Evolutionary conservation across 1,284 basidiomycete genomes (phyloP), one percentile per base, ranked within the genome.

Genomic region (Ustilago vetiveriae): DNA sequence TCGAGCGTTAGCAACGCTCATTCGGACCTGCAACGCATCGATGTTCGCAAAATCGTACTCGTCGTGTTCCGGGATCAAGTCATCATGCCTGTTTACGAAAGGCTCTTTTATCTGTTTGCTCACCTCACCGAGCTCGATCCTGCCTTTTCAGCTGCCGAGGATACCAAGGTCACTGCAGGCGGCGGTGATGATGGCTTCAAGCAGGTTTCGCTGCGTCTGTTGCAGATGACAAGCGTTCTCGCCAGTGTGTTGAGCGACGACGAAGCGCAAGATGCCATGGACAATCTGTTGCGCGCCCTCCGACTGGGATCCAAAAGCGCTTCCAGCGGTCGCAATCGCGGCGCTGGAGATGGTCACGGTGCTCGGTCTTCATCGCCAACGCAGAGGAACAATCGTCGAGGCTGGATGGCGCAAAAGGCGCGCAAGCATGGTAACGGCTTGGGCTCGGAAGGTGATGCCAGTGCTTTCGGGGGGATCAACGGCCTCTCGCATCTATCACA

Each of bases 21-120:
- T 7, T 8, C 16, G 16, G 59, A 44, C n/a, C 3, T 45, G 32
- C 62, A 68, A 26, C 55, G 51, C 35, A 90, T 94, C 64, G 91
- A 94, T 71, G 89, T 94, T 22, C 88, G 92, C 32, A 88, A 88
- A 16, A 85, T 93, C 22, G 89, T 91, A 0, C 85, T 94, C 11
- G 86, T 88, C 33, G 88, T 89, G 4, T 94, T 94, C 81, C 87
- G 92, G 11, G 92, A 94, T 82, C 75, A 75, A 23, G 56, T 81
- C n/a, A 49, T 81, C 2, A 36, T 80, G 48, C 75, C 76, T n/a
- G 58, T 74, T 42, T 63, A 66, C 42, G 76, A 79, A 29, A 53
- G 72, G 42, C 66, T 81, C 13, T 57, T 72, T 19, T 41, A 57
- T n/a, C 59, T 73, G 3, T 72, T 77, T 48, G 54, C 50, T 4